Base-by-base conservation (phyloP, 768 basidiomycete species). In the Wakefieldia striispora region DNA sequence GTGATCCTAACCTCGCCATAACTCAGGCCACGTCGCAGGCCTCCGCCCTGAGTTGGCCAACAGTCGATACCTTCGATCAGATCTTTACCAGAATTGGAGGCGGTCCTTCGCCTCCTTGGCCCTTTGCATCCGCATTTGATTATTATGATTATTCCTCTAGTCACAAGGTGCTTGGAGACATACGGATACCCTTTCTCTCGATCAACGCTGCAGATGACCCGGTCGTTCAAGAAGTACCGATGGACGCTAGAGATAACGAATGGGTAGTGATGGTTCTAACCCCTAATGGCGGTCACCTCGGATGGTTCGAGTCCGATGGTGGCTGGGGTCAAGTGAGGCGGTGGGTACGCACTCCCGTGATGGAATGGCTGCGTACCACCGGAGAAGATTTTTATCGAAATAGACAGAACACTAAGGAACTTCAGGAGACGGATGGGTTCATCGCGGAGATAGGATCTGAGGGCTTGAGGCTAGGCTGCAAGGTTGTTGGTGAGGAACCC, bases 151-250 rank as follows among this genome's bases (percentile, higher is more conserved):
- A 75, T 60, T 72, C 74, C 6, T 84, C 88, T 6, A 84, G 81
- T 60, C 81, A 88, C 65, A 64, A 80, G 34, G 72, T 81, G 42
- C 68, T 91, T 23, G 66, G 68, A 47, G 70, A 78, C 48, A 75
- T 93, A 55, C 74, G 72, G 38, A 80, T 92, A 26, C 91, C 91
- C 13, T 84, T 83, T 66, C 76, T 94, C 8, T 79, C 84, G 6
- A 75, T 92, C 50, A 88, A 86, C 60, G 78, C 90, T 16, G 77
- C 75, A 20, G 87, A 91, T 64, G 90, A 91, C 66, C 90, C 90
- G 17, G 77, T 91, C 36, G 82, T 90, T 19, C 75, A 73, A 40
- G 72, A 79, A 46, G 73, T 85, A 34, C 87, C 86, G 26, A 74
- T 77, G 64, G 75, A 83, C 49, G 74, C 72, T 7, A 75, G 72